Conservation (phyloP, 208 protist genomes). For the Leishmania turanica region DNA sequence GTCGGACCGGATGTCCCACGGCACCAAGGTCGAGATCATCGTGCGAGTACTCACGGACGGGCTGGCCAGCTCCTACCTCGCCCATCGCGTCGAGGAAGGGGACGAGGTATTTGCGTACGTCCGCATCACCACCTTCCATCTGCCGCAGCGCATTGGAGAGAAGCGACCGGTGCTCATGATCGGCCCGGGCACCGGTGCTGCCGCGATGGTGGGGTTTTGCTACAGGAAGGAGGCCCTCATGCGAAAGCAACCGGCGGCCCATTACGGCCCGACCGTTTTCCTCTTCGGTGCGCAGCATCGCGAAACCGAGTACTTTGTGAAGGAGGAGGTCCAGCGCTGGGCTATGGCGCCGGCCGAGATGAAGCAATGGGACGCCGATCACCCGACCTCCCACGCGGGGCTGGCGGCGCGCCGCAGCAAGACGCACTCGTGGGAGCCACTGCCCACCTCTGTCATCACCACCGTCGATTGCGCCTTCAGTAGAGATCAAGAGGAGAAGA, state of each 20-base stretch:
- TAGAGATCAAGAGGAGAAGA: constrained; percentile 68
- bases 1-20: constrained; percentile 80
- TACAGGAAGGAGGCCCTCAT: constrained; percentile 72
- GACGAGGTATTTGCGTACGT: constrained; percentile 79
- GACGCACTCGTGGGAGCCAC: constrained; percentile 4
- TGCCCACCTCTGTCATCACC: constrained; percentile 50
- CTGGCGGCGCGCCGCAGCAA: constrained; percentile 24
- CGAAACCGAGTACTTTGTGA: constrained; percentile 66
- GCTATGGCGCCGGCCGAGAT: constrained; percentile 31
- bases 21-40: constrained; percentile 68
- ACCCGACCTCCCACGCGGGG: constrained; percentile 31
- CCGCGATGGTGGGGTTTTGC: constrained; percentile 78
- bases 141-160: constrained; percentile 51
- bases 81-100: constrained; percentile 35
- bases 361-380: constrained; percentile 29
- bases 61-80: constrained; percentile 80
- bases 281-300: constrained; percentile 69
- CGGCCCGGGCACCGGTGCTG: constrained; percentile 92
- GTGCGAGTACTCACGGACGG: constrained; percentile 86
- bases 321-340: constrained; percentile 56
- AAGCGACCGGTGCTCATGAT: constrained; percentile 89
- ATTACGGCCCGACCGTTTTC: constrained; percentile 55
- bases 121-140: constrained; percentile 86
- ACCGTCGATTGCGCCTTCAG: constrained; percentile 86
- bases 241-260: constrained; percentile 34